These are phyloP conservation scores for Globisporangium orthogonon DNA, from an alignment of 352 stramenopile species.

Conservation along the genomic window DNA sequence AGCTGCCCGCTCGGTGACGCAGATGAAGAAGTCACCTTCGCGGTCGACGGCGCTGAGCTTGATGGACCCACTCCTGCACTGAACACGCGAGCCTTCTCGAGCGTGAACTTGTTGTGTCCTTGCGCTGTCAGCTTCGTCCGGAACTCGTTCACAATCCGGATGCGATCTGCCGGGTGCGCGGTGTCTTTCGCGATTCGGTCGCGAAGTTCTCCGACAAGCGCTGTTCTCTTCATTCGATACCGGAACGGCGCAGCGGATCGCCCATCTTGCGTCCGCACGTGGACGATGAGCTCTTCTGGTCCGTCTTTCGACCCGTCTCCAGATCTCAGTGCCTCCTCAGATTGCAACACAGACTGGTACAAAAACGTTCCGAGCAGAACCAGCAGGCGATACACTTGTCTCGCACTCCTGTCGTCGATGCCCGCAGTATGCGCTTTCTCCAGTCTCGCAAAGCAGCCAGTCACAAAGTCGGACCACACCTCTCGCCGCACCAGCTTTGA, in stretches of 20 bases:
- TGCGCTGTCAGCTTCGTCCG: constrained; percentile 68
- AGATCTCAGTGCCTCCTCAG: constrained; percentile 2
- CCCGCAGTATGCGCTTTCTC: constrained; percentile 16
- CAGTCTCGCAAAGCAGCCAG: constrained; percentile 35
- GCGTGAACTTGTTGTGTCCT: constrained; percentile 58
- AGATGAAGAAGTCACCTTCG: constrained; percentile 16
- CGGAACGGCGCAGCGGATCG: constrained; percentile 49
- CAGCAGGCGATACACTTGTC: constrained; percentile 43
- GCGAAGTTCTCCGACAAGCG: constrained; percentile 52
- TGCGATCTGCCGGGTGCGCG: constrained; percentile 46
- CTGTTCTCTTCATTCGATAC: constrained; percentile 52
- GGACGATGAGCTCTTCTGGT: constrained; percentile 52
- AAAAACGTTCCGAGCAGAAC: constrained; percentile 76
- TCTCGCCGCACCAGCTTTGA: constrained; percentile 64
- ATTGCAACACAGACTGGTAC: constrained; percentile 46
- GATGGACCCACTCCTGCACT: not conserved
- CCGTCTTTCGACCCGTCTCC: constrained; percentile 16
- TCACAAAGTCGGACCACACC: constrained; percentile 61
- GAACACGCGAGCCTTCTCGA: constrained; percentile 63
- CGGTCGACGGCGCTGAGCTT: constrained; percentile 5
- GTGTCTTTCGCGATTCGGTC: constrained; percentile 62
- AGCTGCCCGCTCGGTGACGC: constrained; percentile 20
- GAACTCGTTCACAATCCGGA: constrained; percentile 64
- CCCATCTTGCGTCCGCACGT: constrained; percentile 65
- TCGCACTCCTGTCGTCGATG: constrained; percentile 4